Evolutionary conservation across 345 rosid genomes (phyloP), one percentile per base, ranked within the genome.

Genomic region (Physaria fendleri): DNA sequence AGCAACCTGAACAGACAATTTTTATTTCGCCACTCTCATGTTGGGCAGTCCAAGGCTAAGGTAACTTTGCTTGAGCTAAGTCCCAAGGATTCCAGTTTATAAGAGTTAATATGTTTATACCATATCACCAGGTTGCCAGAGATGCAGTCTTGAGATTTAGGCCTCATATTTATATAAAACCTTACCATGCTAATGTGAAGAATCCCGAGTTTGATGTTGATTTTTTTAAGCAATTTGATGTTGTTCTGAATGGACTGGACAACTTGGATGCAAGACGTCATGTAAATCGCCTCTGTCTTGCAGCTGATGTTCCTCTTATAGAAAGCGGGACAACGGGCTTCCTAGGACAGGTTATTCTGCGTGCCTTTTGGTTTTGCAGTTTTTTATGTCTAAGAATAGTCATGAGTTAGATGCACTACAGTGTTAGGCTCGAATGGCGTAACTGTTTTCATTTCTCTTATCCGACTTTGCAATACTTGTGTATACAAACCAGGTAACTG

Each of bases 301-400:
- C 97, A 13, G 96, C 96, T 52, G 93, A 82, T 71, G 85, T 94
- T 59, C 95, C 99, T 65, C 76, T 94, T 72, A 92, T 94, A 50
- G 99, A 94, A 76, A 94, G 99, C 76, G 99, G 99, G 65, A 87
- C 99, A 43, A 90, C 97, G 28, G 97, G 99, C 39, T 94, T 94
- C 83, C 72, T 94, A 18, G 99, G 99, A 75, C 99, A 94, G 96
- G 99, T 90, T 62, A 67, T 64, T 25, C 20, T 5, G 21, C 23
- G 0, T 46, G 1, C 54, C 50, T 11, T 44, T 18, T 43, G 44
- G 32, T 40, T 22, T 16, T 59, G 38, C 59, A 23, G 39, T 34
- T 60, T 15, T 47, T 29, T 2, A n/a, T 28, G 20, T 23, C 59
- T 49, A 6, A 58, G 23, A 4, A 41, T 23, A 32, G 17, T 41